Evolutionary conservation across 805 yeast genomes (phyloP), one percentile per base, ranked within the genome.

Genomic region (Clavispora vitiphila): DNA sequence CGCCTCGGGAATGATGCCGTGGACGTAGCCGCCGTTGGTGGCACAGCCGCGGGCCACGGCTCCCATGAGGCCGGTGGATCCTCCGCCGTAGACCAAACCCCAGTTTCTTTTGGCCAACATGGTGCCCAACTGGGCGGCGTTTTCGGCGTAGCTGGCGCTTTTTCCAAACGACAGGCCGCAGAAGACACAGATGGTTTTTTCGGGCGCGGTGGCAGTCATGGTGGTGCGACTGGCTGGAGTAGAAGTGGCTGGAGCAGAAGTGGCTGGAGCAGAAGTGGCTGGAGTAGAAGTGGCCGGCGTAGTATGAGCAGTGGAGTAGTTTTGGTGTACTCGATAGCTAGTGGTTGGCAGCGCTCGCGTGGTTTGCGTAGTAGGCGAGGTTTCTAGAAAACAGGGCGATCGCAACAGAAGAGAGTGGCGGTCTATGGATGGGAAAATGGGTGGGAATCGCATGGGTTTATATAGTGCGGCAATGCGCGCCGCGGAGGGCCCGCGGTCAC

Each of bases 71-170:
- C 93, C 91, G 1, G 89, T 83, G 25, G 91, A 81, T 16, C 96
- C 96, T 30, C 96, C 96, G 36, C 96, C 96, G 55, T 88, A 87
- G 8, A 87, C 91, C 31, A 87, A 65, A 3, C 87, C 87, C 81
- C 87, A 86, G 41, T 75, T 70, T 39, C 69, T 67, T 16, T 60
- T 51, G 19, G 87, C 85, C 47, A 87, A 60, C 22, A 71, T 53
- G 37, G 65, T 51, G 19, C 95, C 96, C 34, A 87, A 65, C 20
- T 71, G 59, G n/a, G 65, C 50, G 1, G 95, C 90, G 24, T 67
- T 67, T 2, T 65, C 66, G 11, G 81, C 65, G 55, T 62, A 84
- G 3, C 52, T 51, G 6, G 72, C 65, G 39, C 74, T 71, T 34
- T 60, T 74, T 12, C 96, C 96, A 46, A 77, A 75, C 4, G 89